Evolutionary conservation across 257 asterid species (phyloP).

Genomic region (Agastache rugosa): DNA sequence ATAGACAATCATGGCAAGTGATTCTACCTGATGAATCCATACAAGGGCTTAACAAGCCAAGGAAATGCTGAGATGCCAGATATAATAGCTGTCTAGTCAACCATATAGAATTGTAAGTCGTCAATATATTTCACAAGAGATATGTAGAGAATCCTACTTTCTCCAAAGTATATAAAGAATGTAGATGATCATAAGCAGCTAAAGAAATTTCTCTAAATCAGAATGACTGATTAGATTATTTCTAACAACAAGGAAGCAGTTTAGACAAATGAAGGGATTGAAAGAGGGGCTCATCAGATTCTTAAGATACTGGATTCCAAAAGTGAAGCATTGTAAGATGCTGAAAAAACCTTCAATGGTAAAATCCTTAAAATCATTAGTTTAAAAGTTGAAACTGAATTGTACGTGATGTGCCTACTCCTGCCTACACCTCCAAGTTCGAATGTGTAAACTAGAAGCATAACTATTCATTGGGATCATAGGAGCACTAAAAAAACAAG

Average conservation of each 20-base stretch:
- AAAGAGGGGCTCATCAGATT: slow-evolving; percentile 1
- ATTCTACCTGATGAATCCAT: slow-evolving; percentile 89
- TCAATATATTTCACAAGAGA: slow-evolving; percentile 7
- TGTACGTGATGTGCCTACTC: too few species aligned
- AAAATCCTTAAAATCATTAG: too few species aligned
- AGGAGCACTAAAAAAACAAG: background rate
- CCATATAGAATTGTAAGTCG: slow-evolving; percentile 52
- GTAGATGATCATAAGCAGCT: background rate
- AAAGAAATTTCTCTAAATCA: slow-evolving; percentile 1
- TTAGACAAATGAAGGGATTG: background rate
- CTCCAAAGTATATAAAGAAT: slow-evolving; percentile 18
- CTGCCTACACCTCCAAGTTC: too few species aligned
- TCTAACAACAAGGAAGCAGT: background rate
- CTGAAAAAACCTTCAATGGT: background rate
- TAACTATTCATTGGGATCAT: background rate
- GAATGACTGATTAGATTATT: background rate
- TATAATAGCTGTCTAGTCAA: slow-evolving; percentile 93
- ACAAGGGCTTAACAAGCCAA: slow-evolving; percentile 95
- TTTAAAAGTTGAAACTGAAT: too few species aligned
- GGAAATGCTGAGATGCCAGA: slow-evolving; percentile 89
- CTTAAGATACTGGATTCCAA: background rate
- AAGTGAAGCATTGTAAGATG: background rate
- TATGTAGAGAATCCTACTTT: background rate
- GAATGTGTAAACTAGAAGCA: slow-evolving; percentile 1
- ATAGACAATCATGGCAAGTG: slow-evolving; percentile 29